These are phyloP conservation scores for Saussurea involucrata DNA, from an alignment of 129 eudicot species.

Conservation along the genomic window DNA sequence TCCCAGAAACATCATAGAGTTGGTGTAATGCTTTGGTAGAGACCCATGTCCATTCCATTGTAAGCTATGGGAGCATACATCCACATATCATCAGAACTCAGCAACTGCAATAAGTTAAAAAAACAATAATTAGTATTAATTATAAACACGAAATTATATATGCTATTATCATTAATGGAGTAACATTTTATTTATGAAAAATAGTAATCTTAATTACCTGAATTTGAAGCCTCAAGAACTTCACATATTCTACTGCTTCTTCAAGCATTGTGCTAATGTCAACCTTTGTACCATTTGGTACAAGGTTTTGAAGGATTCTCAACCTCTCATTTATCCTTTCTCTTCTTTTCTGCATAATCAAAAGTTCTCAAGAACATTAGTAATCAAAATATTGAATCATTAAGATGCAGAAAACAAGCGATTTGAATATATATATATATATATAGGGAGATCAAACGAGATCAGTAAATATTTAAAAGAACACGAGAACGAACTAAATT, in stretches of 20 bases:
- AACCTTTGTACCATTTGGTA: constrained; percentile 98
- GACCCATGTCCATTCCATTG: constrained; percentile 91
- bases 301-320: constrained; percentile 78
- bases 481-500: too few relatives aligned
- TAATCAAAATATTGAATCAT: neutral
- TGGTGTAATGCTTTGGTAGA: constrained; percentile 54
- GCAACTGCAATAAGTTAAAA: constrained; percentile 40
- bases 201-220: constrained; percentile 39
- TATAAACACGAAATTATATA: neutral
- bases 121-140: neutral
- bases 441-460: too few relatives aligned
- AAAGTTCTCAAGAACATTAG: neutral
- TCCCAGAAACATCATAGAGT: constrained; percentile 27
- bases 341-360: constrained; percentile 77
- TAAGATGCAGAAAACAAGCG: neutral
- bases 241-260: constrained; percentile 94
- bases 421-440: neutral
- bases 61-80: constrained; percentile 97
- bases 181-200: neutral
- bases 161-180: neutral
- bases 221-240: constrained; percentile 91
- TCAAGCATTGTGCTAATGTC: constrained; percentile 98
- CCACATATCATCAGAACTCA: constrained; percentile 95
- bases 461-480: too few relatives aligned
- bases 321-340: constrained; percentile 92